Evolutionary conservation across 2,329 filamentous ascomycete species (phyloP).

Genomic region (Colletotrichum somersetense): DNA sequence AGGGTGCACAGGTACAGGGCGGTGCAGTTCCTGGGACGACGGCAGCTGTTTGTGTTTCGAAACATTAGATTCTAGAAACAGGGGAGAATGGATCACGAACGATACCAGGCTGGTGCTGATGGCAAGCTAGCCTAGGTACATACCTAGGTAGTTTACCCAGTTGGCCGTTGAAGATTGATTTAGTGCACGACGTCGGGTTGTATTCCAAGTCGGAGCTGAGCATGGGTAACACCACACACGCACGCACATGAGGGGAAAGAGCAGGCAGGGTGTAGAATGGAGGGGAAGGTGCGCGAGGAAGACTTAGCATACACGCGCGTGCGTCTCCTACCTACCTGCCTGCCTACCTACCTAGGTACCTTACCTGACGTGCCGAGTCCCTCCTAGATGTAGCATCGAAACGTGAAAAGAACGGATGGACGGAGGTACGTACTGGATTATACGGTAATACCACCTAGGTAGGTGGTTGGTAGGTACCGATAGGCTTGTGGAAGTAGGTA

Average conservation of each 20-base stretch:
- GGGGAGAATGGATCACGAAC: slow-evolving; percentile 26
- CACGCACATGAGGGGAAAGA: not conserved
- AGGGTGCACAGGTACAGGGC: slow-evolving; percentile 29
- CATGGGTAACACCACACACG: slow-evolving; percentile 7
- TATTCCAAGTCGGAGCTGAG: slow-evolving; percentile 24
- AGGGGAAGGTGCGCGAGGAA: slow-evolving; percentile 13
- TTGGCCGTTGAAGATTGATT: slow-evolving; percentile 6
- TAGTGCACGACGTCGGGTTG: slow-evolving; percentile 13
- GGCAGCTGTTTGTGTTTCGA: slow-evolving; percentile 34
- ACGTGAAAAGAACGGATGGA: not conserved
- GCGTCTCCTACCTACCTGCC: not conserved
- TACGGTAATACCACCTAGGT: too few relatives aligned
- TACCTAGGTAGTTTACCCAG: too few relatives aligned
- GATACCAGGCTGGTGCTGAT: slow-evolving; percentile 3
- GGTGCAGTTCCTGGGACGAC: slow-evolving; percentile 41
- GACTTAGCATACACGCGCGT: not conserved
- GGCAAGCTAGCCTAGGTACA: not conserved
- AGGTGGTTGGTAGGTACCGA: not conserved
- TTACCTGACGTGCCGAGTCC: too few relatives aligned
- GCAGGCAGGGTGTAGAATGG: not conserved
- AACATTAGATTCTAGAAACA: slow-evolving; percentile 39
- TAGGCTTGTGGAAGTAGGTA: not conserved
- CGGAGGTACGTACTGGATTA: not conserved
- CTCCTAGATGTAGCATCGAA: not conserved
- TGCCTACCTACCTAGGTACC: not conserved